Conservation (phyloP, 371 early-diverging fungal genomes). For the Apophysomyces sp. region DNA sequence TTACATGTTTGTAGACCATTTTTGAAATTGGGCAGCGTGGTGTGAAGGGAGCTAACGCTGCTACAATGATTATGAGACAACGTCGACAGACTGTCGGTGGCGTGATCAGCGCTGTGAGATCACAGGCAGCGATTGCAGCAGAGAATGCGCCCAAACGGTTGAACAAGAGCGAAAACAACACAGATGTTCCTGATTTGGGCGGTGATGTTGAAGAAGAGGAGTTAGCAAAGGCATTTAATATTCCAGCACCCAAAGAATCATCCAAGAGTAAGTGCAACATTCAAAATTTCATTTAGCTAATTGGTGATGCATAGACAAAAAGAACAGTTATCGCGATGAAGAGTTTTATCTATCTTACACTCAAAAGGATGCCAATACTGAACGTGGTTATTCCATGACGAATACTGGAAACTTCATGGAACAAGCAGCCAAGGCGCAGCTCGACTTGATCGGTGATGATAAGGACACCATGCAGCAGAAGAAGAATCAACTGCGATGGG, state of each 20-base stretch:
- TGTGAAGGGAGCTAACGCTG: slow-evolving; percentile 66
- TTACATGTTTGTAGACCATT: slow-evolving; percentile 73
- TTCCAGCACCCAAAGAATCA: slow-evolving; percentile 23
- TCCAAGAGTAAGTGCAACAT: slow-evolving; percentile 25
- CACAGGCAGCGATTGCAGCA: slow-evolving; percentile 28
- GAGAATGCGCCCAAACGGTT: slow-evolving; percentile 12
- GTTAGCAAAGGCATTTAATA: slow-evolving; percentile 49
- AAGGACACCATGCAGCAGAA: slow-evolving; percentile 58
- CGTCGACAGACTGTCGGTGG: slow-evolving; percentile 66
- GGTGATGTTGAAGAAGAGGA: slow-evolving; percentile 55
- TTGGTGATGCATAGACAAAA: slow-evolving; percentile 2
- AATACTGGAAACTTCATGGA: slow-evolving; percentile 76
- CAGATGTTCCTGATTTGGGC: slow-evolving; percentile 30
- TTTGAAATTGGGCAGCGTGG: slow-evolving; percentile 92
- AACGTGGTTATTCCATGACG: slow-evolving; percentile 88
- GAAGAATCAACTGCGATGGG: slow-evolving; percentile 81
- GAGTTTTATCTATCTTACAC: slow-evolving; percentile 89
- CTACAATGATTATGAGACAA: slow-evolving; percentile 76
- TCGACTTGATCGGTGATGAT: slow-evolving; percentile 88
- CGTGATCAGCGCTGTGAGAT: slow-evolving; percentile 56
- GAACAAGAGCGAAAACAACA: slow-evolving; percentile 14
- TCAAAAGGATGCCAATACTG: slow-evolving; percentile 86
- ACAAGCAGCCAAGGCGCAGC: slow-evolving; percentile 73
- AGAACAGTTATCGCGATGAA: slow-evolving; percentile 68
- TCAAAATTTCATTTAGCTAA: background rate